A percentile compares a stretch with the other conserved stretches of the same genome.
These are phyloP conservation scores for Coriolopsis trogii DNA, from an alignment of 1,284 basidiomycete genomes.

Conservation along the genomic window DNA sequence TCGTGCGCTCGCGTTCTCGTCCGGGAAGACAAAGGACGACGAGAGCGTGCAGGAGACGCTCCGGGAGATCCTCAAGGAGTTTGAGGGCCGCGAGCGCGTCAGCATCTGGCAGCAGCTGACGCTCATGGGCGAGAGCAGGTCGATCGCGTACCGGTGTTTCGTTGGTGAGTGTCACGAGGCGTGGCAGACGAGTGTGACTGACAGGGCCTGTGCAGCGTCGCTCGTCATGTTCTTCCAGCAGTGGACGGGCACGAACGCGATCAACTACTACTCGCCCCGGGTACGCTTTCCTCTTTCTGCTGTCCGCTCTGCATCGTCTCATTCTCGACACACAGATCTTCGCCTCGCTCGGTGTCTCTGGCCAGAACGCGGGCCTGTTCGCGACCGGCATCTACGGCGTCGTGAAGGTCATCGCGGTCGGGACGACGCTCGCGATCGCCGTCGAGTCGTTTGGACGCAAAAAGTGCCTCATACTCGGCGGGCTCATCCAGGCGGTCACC, in stretches of 20 bases:
- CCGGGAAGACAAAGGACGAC: slow-evolving; percentile 48
- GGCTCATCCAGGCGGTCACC: slow-evolving; percentile 44
- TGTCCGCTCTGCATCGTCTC: too few relatives aligned
- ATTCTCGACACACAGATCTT: too few relatives aligned
- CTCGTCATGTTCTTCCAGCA: too few relatives aligned
- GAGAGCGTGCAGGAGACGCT: slow-evolving; percentile 62
- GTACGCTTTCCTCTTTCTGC: too few relatives aligned
- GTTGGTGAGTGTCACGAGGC: too few relatives aligned
- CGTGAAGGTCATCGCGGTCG: slow-evolving; percentile 54
- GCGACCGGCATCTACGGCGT: slow-evolving; percentile 61
- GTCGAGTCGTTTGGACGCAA: slow-evolving; percentile 50
- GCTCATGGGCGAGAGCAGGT: slow-evolving; percentile 51
- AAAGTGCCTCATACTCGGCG: slow-evolving; percentile 47
- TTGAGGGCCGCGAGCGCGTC: slow-evolving; percentile 57
- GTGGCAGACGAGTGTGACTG: too few relatives aligned
- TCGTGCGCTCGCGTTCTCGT: slow-evolving; percentile 62
- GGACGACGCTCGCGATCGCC: slow-evolving; percentile 43
- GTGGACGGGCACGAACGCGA: slow-evolving; percentile 86
- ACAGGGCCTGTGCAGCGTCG: too few relatives aligned
- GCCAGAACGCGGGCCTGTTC: not conserved
- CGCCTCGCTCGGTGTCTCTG: not conserved
- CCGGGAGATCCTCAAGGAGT: slow-evolving; percentile 70
- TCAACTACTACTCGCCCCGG: slow-evolving; percentile 62
- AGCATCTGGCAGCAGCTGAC: not conserved
- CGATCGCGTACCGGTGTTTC: too few relatives aligned